A percentile compares a stretch with the other conserved stretches of the same genome.
These are phyloP conservation scores for Orbilia javanica DNA, from an alignment of 2,329 filamentous ascomycete species.

Conservation along the genomic window DNA sequence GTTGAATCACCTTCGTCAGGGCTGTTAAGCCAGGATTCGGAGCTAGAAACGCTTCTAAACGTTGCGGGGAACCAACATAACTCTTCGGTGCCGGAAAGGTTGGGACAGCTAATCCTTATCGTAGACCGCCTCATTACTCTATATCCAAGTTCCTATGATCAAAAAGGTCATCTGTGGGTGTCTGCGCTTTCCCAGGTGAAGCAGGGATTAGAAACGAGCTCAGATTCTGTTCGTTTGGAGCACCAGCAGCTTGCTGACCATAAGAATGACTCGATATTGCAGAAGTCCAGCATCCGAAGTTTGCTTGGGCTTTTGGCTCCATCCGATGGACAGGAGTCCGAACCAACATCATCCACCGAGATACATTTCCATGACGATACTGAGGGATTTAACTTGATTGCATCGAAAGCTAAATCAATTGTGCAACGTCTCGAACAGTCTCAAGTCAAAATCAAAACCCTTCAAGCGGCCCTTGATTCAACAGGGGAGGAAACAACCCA, in stretches of 20 bases:
- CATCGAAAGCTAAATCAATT: conserved; percentile 1
- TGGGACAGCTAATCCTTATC: conserved; percentile 32
- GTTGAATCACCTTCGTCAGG: background rate
- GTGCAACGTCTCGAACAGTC: conserved; percentile 8
- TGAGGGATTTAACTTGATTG: background rate
- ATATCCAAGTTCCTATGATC: background rate
- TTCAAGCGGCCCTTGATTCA: conserved; percentile 23
- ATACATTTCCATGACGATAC: background rate
- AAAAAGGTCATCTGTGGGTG: conserved; percentile 6
- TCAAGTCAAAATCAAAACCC: background rate
- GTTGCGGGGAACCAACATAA: background rate
- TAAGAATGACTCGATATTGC: background rate
- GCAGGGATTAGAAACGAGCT: conserved; percentile 6
- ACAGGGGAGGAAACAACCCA: conserved; percentile 1
- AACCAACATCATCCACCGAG: background rate
- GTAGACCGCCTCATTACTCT: conserved; percentile 28
- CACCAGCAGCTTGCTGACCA: conserved; percentile 18
- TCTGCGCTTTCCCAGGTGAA: conserved; percentile 32
- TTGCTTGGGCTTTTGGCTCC: conserved; percentile 23
- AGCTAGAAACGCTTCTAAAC: conserved; percentile 25
- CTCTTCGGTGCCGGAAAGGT: background rate
- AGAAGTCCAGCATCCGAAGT: conserved; percentile 16
- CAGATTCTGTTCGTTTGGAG: conserved; percentile 18
- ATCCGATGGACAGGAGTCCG: background rate
- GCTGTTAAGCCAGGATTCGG: background rate